Base-by-base conservation (phyloP, 495 filamentous ascomycete species). In the Parachaetomium inaequale region DNA sequence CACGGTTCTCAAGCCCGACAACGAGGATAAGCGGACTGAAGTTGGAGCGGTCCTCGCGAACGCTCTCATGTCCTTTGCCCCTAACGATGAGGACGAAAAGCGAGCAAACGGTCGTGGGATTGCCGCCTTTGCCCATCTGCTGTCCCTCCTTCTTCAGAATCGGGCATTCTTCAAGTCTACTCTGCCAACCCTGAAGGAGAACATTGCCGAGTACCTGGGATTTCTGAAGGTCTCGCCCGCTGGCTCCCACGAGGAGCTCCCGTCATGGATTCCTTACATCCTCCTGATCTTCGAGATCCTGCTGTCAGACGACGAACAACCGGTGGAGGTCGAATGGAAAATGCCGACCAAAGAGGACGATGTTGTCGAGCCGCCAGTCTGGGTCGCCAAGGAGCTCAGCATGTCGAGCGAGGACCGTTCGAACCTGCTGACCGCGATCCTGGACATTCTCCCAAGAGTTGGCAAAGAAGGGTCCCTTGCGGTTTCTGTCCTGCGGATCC, bases 181-280 rank as follows among this genome's bases (percentile, higher is more conserved):
- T 23, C 70, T 92, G 29, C 82, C 83, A 8, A 86, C 90, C 59
- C 78, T 99, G 31, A 90, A 88, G 72, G 84, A 89, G n/a, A 89
- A 88, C 68, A 88, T 97, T 47, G 69, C 72, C 19, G 84, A 85
- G 23, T 85, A 96, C 63, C 79, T 96, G 34, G 79, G 80, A 17
- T 97, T 97, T 69, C 85, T 99, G 68, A 86, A 90, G 64, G 80
- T 93, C 21, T 79, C 81, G n/a, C 78, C 85, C 0, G 83, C 86
- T 40, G 85, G 87, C 55, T 75, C 84, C 23, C 74, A 80, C 8
- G 89, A 95, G 43, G 87, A 94, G 59, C 76, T 89, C 36, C 85
- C 93, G 34, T 91, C 93, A 12, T 99, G 94, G 94, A 86, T 98
- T 67, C 88, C 91, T 36, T 91, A 92, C 66, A 85, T 98, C 12